phyloP scores from a whole-genome alignment of 2,329 filamentous ascomycete genomes.

The Ophiostoma novo-ulmi region DNA sequence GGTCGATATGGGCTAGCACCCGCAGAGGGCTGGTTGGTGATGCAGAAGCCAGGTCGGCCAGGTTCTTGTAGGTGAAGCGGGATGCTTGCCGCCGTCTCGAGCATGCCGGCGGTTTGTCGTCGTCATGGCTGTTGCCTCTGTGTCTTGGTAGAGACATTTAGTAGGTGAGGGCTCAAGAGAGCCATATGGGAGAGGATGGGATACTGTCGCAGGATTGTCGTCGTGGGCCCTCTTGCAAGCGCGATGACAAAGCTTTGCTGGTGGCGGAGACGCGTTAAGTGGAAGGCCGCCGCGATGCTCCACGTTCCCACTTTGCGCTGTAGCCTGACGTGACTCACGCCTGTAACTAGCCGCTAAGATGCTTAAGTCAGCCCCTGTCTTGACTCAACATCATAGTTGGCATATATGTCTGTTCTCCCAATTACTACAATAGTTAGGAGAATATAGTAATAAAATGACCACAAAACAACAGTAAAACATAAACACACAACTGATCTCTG shows the following conservation, averaged over 20 bases:
- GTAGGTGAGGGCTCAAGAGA: neutral
- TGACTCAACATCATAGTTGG: neutral
- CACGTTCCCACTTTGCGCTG: neutral
- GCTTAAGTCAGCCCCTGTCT: neutral
- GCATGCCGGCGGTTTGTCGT: constrained; percentile 36
- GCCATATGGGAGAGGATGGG: constrained; percentile 4
- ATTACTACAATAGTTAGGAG: too few relatives aligned
- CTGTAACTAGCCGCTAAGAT: neutral
- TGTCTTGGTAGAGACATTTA: neutral
- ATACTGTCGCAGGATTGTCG: neutral
- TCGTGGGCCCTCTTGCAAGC: neutral
- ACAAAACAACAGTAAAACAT: too few relatives aligned
- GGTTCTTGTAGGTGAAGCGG: constrained; percentile 77
- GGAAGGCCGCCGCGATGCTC: neutral
- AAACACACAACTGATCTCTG: too few relatives aligned
- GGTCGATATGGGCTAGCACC: constrained; percentile 84
- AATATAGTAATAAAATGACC: too few relatives aligned
- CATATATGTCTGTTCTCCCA: neutral
- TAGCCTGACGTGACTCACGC: neutral
- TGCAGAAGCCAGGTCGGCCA: constrained; percentile 68
- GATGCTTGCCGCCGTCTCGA: constrained; percentile 47
- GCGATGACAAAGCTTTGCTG: neutral
- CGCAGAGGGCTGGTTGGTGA: constrained; percentile 71
- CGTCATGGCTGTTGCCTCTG: neutral
- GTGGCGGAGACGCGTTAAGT: constrained; percentile 8